Evolutionary conservation across 2,329 filamentous ascomycete species (phyloP).

Genomic region (Ascocoryne sarcoides): DNA sequence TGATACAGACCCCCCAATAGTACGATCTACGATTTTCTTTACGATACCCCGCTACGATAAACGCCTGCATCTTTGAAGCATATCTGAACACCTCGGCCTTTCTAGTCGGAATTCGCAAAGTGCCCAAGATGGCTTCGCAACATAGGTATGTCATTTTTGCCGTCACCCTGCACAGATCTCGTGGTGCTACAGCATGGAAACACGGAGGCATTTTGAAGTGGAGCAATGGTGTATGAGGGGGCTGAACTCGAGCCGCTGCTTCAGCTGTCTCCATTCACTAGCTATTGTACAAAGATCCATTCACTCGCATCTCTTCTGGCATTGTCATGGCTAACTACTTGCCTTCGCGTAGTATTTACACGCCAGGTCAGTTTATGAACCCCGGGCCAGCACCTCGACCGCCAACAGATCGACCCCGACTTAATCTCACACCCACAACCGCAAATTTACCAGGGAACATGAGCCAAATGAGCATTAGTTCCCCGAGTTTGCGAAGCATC

Average conservation of each 20-base stretch:
- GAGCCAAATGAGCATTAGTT: slow-evolving; percentile 65
- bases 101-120: slow-evolving; percentile 14
- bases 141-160: slow-evolving; percentile 22
- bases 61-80: slow-evolving; percentile 6
- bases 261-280: slow-evolving; percentile 1
- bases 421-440: slow-evolving; percentile 68
- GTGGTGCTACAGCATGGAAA: slow-evolving; percentile 19
- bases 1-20: slow-evolving; percentile 3
- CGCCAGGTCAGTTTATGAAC: slow-evolving; percentile 78
- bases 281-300: not conserved
- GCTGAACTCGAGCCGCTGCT: slow-evolving; percentile 9
- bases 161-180: slow-evolving; percentile 15
- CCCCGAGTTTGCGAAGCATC: slow-evolving; percentile 53
- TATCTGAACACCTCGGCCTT: slow-evolving; percentile 7
- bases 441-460: slow-evolving; percentile 67
- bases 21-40: slow-evolving; percentile 19
- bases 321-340: slow-evolving; percentile 13
- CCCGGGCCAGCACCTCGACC: slow-evolving; percentile 89
- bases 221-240: slow-evolving; percentile 6
- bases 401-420: slow-evolving; percentile 72
- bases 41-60: slow-evolving; percentile 24
- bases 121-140: slow-evolving; percentile 26
- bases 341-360: slow-evolving; percentile 40
- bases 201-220: slow-evolving; percentile 13
- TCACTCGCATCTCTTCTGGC: slow-evolving; percentile 4